A percentile compares a stretch with the other conserved stretches of the same genome.
These are phyloP conservation scores for Zasmidium angulare DNA, from an alignment of 2,329 filamentous ascomycete species.

Conservation along the genomic window DNA sequence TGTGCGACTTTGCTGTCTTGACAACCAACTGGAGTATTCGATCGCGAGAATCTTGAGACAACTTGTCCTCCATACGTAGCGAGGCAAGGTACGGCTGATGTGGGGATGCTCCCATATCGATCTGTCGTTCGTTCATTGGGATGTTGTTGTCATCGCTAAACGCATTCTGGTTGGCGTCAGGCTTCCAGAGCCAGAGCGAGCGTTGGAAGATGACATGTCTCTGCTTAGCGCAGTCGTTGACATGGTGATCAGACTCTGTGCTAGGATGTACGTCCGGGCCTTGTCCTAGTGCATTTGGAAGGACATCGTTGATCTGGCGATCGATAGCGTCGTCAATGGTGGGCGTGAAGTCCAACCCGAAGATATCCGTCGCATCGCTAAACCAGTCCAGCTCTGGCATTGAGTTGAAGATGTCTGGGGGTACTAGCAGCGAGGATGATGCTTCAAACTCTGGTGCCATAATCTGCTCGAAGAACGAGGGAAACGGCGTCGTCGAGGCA, in stretches of 20 bases:
- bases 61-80: conserved; percentile 26
- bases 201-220: conserved; percentile 17
- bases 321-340: conserved; percentile 20
- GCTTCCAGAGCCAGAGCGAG: conserved; percentile 30
- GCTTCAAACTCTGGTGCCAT: conserved; percentile 21
- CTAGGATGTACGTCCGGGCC: background rate
- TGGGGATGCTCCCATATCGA: conserved; percentile 32
- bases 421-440: conserved; percentile 6
- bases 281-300: background rate
- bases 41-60: conserved; percentile 28
- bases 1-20: conserved; percentile 30
- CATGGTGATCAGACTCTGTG: background rate
- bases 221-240: background rate
- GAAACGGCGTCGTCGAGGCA: conserved; percentile 2
- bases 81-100: conserved; percentile 30
- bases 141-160: conserved; percentile 33
- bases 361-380: conserved; percentile 15
- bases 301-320: background rate
- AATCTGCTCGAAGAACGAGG: conserved; percentile 25
- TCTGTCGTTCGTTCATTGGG: conserved; percentile 29
- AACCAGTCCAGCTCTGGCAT: conserved; percentile 21
- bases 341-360: conserved; percentile 21
- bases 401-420: conserved; percentile 17
- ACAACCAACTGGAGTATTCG: conserved; percentile 34
- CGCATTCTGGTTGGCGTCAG: conserved; percentile 31